phyloP scores from a whole-genome alignment of 1,139 yeast genomes.

The Sugiyamaella xylanicola region DNA sequence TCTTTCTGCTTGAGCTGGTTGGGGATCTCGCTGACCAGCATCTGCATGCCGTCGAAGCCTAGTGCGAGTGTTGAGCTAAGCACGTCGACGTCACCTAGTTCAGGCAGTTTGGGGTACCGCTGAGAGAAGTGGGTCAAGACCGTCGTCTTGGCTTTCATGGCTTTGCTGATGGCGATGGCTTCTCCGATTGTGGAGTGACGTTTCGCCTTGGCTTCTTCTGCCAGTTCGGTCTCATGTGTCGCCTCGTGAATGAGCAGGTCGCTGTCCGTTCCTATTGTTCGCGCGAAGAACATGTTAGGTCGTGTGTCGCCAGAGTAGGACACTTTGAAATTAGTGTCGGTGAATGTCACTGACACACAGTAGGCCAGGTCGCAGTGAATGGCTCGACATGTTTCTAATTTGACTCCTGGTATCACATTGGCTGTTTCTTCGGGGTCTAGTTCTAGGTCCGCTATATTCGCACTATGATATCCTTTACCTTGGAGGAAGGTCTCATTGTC shows the following conservation, averaged over 20 bases:
- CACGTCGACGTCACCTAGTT: conserved; percentile 27
- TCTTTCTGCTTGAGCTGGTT: conserved; percentile 34
- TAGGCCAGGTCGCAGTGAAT: conserved; percentile 86
- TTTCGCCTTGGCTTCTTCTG: conserved; percentile 80
- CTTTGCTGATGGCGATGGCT: conserved; percentile 68
- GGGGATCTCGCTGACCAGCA: conserved; percentile 48
- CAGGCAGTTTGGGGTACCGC: conserved; percentile 73
- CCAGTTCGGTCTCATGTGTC: conserved; percentile 77
- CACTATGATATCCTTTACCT: conserved; percentile 34
- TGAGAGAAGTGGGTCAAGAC: conserved; percentile 92
- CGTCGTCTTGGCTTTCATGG: conserved; percentile 72
- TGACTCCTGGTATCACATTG: background rate
- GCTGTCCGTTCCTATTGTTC: conserved; percentile 62
- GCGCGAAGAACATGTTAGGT: conserved; percentile 66
- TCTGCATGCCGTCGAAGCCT: conserved; percentile 66
- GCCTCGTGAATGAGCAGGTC: conserved; percentile 91
- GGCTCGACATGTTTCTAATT: conserved; percentile 62
- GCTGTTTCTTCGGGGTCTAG: background rate
- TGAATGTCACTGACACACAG: conserved; percentile 62
- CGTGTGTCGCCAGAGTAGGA: conserved; percentile 96
- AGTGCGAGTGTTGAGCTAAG: conserved; percentile 42
- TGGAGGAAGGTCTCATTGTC: conserved; percentile 66
- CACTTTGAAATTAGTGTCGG: conserved; percentile 54
- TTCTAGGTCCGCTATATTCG: background rate
- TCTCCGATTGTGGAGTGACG: conserved; percentile 90